phyloP scores from a whole-genome alignment of 352 stramenopile species.

The Blastocystis sp. region DNA sequence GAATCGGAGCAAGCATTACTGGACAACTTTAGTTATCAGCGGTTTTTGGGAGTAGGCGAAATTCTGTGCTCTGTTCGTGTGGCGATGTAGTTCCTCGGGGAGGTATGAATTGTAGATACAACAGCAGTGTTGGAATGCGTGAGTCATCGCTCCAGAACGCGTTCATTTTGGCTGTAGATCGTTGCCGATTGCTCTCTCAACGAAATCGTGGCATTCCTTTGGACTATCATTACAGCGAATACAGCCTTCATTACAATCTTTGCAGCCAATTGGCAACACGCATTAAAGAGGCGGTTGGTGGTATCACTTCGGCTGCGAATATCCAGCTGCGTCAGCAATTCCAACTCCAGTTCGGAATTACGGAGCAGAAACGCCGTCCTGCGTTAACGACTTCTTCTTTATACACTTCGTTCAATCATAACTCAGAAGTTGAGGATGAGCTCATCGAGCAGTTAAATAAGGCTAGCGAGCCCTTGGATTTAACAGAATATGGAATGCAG shows the following conservation, averaged over 20 bases:
- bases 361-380: background rate
- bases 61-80: slow-evolving; percentile 17
- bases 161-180: slow-evolving; percentile 11
- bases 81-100: background rate
- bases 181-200: background rate
- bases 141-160: background rate
- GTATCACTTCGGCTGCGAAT: background rate
- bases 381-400: background rate
- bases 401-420: background rate
- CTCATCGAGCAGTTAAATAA: background rate
- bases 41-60: slow-evolving; percentile 14
- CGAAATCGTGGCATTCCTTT: background rate
- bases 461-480: background rate
- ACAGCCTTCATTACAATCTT: slow-evolving; percentile 31
- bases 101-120: background rate
- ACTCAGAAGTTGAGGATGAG: background rate
- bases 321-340: slow-evolving; percentile 46
- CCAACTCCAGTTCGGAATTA: background rate
- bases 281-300: background rate
- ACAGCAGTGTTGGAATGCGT: background rate
- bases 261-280: background rate
- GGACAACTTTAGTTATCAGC: background rate
- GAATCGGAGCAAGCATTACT: background rate
- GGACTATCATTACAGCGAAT: slow-evolving; percentile 36
- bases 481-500: background rate